phyloP scores from a whole-genome alignment of 73 alveolate genomes.

The Paramecium biaurelia region DNA sequence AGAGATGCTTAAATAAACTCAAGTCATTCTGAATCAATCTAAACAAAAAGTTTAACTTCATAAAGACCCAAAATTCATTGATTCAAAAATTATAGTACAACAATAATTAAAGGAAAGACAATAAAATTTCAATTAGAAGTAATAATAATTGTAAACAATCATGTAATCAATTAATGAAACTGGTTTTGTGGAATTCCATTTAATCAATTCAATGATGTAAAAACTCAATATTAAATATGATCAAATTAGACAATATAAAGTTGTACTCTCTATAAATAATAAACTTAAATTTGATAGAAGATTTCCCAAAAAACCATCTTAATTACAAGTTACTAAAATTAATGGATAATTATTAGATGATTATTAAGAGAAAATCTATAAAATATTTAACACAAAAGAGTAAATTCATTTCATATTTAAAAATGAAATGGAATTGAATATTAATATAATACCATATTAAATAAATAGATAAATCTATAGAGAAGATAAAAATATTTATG shows the following conservation, averaged over 20 bases:
- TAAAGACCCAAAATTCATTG: neutral
- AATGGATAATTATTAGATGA: neutral
- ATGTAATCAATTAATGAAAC: neutral
- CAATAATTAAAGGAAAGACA: neutral
- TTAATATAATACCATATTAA: neutral
- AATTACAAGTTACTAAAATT: neutral
- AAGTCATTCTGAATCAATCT: neutral
- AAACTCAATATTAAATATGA: neutral
- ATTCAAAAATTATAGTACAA: neutral
- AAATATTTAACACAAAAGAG: conserved; percentile 4
- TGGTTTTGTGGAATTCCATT: neutral
- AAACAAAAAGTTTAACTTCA: neutral
- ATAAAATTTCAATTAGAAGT: neutral
- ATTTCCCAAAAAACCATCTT: neutral
- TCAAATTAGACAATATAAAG: neutral
- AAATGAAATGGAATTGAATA: conserved; percentile 40
- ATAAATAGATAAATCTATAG: neutral
- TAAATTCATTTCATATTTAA: conserved; percentile 37
- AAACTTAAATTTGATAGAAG: neutral
- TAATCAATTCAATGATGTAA: neutral
- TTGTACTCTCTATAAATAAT: neutral
- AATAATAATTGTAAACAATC: neutral
- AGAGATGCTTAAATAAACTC: neutral
- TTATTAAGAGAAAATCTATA: neutral
- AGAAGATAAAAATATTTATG: conserved; percentile 44